Evolutionary conservation across 2,329 filamentous ascomycete genomes (phyloP).

Genomic region (Pseudogymnoascus sp.): DNA sequence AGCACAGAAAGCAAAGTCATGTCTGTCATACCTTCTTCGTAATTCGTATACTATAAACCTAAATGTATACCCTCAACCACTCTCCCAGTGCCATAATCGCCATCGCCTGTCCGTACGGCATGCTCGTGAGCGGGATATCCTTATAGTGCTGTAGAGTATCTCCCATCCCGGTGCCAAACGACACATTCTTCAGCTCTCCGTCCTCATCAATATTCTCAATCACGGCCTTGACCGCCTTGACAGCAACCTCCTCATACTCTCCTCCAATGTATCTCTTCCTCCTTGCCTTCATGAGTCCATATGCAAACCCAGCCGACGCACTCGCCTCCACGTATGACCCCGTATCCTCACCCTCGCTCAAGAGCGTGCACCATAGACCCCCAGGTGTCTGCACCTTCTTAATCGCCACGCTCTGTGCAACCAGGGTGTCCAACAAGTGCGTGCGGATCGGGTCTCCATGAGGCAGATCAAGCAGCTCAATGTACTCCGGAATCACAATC

Average conservation of each 20-base stretch:
- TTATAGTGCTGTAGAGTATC: constrained; percentile 66
- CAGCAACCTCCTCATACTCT: constrained; percentile 51
- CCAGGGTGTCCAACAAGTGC: constrained; percentile 53
- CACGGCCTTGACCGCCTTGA: constrained; percentile 59
- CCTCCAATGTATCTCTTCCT: constrained; percentile 59
- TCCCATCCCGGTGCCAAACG: constrained; percentile 74
- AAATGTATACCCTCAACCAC: constrained; percentile 52
- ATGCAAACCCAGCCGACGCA: constrained; percentile 73
- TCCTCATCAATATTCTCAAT: constrained; percentile 54
- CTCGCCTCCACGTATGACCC: constrained; percentile 70
- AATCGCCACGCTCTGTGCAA: constrained; percentile 61
- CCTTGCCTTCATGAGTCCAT: constrained; percentile 66
- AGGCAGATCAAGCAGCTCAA: constrained; percentile 60
- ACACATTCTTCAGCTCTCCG: constrained; percentile 65
- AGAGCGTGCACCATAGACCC: constrained; percentile 66
- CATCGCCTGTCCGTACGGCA: constrained; percentile 82
- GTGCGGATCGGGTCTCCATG: constrained; percentile 45
- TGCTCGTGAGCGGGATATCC: constrained; percentile 65
- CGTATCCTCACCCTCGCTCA: constrained; percentile 55
- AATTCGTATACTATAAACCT: background rate
- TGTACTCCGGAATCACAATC: constrained; percentile 74
- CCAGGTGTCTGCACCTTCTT: constrained; percentile 47
- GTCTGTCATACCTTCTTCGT: background rate
- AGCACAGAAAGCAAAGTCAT: background rate
- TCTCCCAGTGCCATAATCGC: constrained; percentile 74